Evolutionary conservation across 2,329 filamentous ascomycete species (phyloP), one percentile per base, ranked within the genome.

Genomic region (Hymenoscyphus linearis): DNA sequence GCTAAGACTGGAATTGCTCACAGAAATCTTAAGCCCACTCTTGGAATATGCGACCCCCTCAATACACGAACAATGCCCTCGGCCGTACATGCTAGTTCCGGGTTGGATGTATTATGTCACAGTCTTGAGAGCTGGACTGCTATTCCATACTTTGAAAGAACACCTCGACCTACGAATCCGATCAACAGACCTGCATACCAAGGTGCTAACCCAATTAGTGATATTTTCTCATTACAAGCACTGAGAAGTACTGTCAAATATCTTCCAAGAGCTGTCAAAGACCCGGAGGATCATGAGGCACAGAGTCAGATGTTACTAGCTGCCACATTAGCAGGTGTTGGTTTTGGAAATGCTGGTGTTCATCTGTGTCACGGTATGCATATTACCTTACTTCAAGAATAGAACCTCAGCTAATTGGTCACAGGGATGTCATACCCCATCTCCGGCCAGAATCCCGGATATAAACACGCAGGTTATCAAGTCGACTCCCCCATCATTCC

Each of bases 1-100:
- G 92, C 93, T 55, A 99, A 99, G 79, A 99, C 95, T 0, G 95
- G 95, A 57, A 90, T 99, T 66, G 93, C 95, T 1, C 95, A 98
- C 78, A 86, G 96, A 57, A 96, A 95, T 72, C 82, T 99, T 61
- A 99, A 98, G 77, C 95, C 95, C 1, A 96, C 92, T 0, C 83
- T 99, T 6, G 95, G 95, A 52, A 93, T 99, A 71, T 87, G 85
- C 66, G 85, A 88, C 70, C 85, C 93, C 0, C 78, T 98, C 65
- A 99, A 99, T 79, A 99, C 95, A 1, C 84, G 87, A 60, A 97
- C 93, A 50, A 98, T 99, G 95, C 95, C 95, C 0, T 85, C 91
- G 0, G 91, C 93, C 40, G 95, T 99, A 25, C 93, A 96, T 76
- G 91, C 95, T 3, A 87, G 88, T 26, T 96, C 93, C 0, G 96